Conservation (phyloP, 1,284 basidiomycete species). For the Austroboletus rostrupii region DNA sequence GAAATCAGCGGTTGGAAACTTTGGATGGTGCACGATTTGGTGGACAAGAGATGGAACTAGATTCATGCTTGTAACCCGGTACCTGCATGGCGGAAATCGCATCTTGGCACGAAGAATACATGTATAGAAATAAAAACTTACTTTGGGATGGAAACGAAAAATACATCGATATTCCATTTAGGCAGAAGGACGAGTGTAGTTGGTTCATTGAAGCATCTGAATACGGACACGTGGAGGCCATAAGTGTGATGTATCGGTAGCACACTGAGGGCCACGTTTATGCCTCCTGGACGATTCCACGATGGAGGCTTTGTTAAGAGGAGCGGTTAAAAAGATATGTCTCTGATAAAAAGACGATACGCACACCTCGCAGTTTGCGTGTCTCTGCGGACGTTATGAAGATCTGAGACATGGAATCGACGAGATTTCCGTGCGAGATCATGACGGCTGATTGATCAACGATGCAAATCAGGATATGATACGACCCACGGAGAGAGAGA, state of each 20-base stretch:
- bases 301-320: constrained; percentile 35
- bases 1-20: constrained; percentile 48
- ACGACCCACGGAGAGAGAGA: not conserved
- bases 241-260: constrained; percentile 69
- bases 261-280: constrained; percentile 50
- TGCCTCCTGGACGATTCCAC: constrained; percentile 38
- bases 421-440: constrained; percentile 70
- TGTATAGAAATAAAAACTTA: constrained; percentile 22
- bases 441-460: constrained; percentile 52
- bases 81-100: constrained; percentile 33
- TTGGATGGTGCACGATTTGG: constrained; percentile 57
- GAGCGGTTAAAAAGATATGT: not conserved
- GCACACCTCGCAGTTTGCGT: constrained; percentile 22
- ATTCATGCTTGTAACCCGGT: constrained; percentile 44
- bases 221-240: constrained; percentile 52
- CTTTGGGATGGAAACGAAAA: constrained; percentile 42
- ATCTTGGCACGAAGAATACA: not conserved
- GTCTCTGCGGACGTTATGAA: constrained; percentile 32
- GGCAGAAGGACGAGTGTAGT: constrained; percentile 52
- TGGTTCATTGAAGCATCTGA: constrained; percentile 45
- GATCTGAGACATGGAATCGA: constrained; percentile 45
- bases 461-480: constrained; percentile 1
- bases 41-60: constrained; percentile 66
- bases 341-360: not conserved
- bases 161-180: constrained; percentile 54